Base-by-base conservation (phyloP, 169 alveolate genomes). In the Cryptosporidium parvum region DNA sequence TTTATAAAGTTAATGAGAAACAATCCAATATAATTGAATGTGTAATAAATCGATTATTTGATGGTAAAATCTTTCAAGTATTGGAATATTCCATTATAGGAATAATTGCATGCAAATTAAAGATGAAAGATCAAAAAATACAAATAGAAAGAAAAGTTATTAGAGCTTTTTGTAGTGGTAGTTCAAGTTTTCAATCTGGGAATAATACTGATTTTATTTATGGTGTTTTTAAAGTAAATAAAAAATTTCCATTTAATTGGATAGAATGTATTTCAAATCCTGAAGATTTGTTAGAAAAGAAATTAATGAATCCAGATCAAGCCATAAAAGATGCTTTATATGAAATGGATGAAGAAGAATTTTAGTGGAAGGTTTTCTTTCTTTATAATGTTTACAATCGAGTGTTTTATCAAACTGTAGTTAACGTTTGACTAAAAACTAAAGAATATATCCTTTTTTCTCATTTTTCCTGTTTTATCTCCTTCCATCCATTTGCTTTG, bases 81-180 rank as follows among this genome's bases (percentile, higher is more conserved):
- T 33, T 45, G 7, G 62, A 35, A 45, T 80, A 37, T 62, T 80
- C 89, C 26, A 65, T 80, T 16, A 26, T 80, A 12, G 89, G 89
- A 0, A 45, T 67, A 16, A 59, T 80, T 14, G 9, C 52, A 4
- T 80, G 89, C 51, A 80, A 59, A 62, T 12, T 61, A 10, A 61
- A 44, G 39, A 26, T 12, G 5, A 23, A 39, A 62, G 75, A 26
- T 14, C 37, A 62, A 42, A 80, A 10, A 31, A 56, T 65, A 12
- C 29, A 39, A 39, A 5, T 62, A 42, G 29, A 18, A 1, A 80
- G 89, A 39, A 75, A 80, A 29, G 45, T 80, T 8, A 80, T 80
- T n/a, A 37, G 89, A 18, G 52, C 89, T 9, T 37, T 62, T 14
- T 80, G 89, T 42, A 44, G 21, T 62, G 89, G 89, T 8, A 62